These are phyloP conservation scores for Exsudoporus frostii DNA, from an alignment of 768 basidiomycete genomes.

Conservation along the genomic window DNA sequence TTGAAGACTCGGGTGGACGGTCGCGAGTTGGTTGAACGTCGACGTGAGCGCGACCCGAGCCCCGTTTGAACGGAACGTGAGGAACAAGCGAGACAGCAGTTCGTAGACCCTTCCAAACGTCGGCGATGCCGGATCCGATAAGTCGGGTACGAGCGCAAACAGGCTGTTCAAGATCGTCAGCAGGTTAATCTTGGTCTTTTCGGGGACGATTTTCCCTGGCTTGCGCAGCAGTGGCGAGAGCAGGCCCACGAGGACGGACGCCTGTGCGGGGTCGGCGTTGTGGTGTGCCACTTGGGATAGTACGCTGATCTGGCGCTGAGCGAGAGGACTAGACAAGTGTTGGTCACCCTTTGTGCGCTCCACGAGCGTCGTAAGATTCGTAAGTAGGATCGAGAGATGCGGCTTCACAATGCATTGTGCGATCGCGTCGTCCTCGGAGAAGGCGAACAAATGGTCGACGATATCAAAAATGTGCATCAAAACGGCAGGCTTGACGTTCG, in stretches of 20 bases:
- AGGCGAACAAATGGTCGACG: conserved; percentile 63
- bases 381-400: conserved; percentile 66
- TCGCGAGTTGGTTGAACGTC: conserved; percentile 56
- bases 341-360: conserved; percentile 54
- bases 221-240: conserved; percentile 80
- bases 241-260: conserved; percentile 64
- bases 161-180: conserved; percentile 67
- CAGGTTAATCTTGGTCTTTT: conserved; percentile 83
- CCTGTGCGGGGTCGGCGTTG: conserved; percentile 66
- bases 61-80: conserved; percentile 65
- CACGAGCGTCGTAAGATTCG: conserved; percentile 67
- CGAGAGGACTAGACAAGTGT: conserved; percentile 56
- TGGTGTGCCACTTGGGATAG: conserved; percentile 78
- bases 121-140: conserved; percentile 42
- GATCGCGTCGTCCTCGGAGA: conserved; percentile 48
- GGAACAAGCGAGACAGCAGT: conserved; percentile 74
- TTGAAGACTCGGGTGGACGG: conserved; percentile 39
- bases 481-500: conserved; percentile 85
- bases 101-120: conserved; percentile 55
- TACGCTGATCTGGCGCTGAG: conserved; percentile 78
- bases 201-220: conserved; percentile 70
- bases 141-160: conserved; percentile 64
- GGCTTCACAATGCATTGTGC: conserved; percentile 60
- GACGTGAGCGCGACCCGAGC: conserved; percentile 68
- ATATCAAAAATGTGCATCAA: conserved; percentile 82